Evolutionary conservation across 2,329 filamentous ascomycete species (phyloP).

Genomic region (Metarhizium robertsii): DNA sequence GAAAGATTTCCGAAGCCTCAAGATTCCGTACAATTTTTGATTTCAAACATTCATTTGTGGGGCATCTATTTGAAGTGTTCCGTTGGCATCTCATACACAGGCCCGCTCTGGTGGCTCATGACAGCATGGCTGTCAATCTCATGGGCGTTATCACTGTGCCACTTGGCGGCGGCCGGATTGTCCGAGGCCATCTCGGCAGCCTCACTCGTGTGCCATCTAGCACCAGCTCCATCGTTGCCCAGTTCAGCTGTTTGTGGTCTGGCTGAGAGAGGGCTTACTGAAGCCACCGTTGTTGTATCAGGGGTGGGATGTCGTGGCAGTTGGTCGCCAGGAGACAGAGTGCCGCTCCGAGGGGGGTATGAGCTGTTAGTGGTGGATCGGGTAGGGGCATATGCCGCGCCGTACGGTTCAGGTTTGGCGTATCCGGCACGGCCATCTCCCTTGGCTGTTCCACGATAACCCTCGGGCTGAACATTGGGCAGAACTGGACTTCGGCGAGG

Average conservation of each 20-base stretch:
- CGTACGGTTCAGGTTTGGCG: slow-evolving; percentile 27
- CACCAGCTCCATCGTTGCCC: slow-evolving; percentile 6
- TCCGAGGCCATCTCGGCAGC: slow-evolving; percentile 24
- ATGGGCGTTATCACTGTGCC: slow-evolving; percentile 25
- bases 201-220: slow-evolving; percentile 6
- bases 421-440: slow-evolving; percentile 29
- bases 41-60: not conserved
- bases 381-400: slow-evolving; percentile 18
- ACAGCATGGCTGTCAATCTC: slow-evolving; percentile 30
- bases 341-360: slow-evolving; percentile 7
- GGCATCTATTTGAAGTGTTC: slow-evolving; percentile 24
- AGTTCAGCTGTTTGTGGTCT: slow-evolving; percentile 9
- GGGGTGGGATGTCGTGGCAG: slow-evolving; percentile 18
- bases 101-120: slow-evolving; percentile 22
- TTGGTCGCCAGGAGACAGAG: slow-evolving; percentile 10
- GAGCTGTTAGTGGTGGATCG: slow-evolving; percentile 10
- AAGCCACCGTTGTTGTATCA: slow-evolving; percentile 8
- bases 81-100: slow-evolving; percentile 34
- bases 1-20: not conserved
- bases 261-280: slow-evolving; percentile 8
- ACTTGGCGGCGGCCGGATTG: slow-evolving; percentile 19
- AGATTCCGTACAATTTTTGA: not conserved
- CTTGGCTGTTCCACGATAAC: slow-evolving; percentile 30
- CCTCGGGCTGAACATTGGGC: slow-evolving; percentile 18
- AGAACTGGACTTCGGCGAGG: slow-evolving; percentile 18